Evolutionary conservation across 768 basidiomycete genomes (phyloP).

Genomic region (Collybia sordida): DNA sequence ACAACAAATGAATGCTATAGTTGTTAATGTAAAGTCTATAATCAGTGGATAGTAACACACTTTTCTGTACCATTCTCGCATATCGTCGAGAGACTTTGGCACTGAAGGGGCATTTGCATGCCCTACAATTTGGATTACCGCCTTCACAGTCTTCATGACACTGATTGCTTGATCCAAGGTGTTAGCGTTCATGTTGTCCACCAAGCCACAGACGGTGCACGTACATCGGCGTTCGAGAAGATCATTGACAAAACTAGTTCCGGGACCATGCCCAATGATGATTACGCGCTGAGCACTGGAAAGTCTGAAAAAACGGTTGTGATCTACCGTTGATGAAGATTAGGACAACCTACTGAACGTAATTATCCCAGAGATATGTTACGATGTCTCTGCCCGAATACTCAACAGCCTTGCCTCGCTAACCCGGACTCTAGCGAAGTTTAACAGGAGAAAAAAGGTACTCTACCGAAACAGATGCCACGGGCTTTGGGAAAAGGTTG

Average conservation of each 20-base stretch:
- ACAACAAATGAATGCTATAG: slow-evolving; percentile 72
- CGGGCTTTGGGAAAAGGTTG: slow-evolving; percentile 74
- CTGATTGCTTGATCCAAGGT: slow-evolving; percentile 34
- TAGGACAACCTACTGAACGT: slow-evolving; percentile 68
- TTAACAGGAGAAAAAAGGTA: background rate
- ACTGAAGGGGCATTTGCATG: slow-evolving; percentile 52
- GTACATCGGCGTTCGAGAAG: slow-evolving; percentile 72
- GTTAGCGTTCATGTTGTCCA: background rate
- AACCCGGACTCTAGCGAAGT: background rate
- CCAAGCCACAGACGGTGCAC: slow-evolving; percentile 14
- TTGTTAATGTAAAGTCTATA: background rate
- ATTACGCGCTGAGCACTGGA: slow-evolving; percentile 72
- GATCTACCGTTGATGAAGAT: background rate
- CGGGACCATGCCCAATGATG: slow-evolving; percentile 86
- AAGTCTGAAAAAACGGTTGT: slow-evolving; percentile 44
- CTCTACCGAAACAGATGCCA: slow-evolving; percentile 30
- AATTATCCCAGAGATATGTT: slow-evolving; percentile 95
- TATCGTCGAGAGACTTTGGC: slow-evolving; percentile 54
- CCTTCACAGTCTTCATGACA: slow-evolving; percentile 64
- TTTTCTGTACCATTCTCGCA: slow-evolving; percentile 72
- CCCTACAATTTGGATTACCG: slow-evolving; percentile 80
- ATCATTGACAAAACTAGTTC: slow-evolving; percentile 73
- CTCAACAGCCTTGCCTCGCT: slow-evolving; percentile 42
- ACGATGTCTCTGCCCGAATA: slow-evolving; percentile 60
- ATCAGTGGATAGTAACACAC: slow-evolving; percentile 32